These are phyloP conservation scores for Marasmius oreades DNA, from an alignment of 1,284 basidiomycete genomes.

Conservation along the genomic window DNA sequence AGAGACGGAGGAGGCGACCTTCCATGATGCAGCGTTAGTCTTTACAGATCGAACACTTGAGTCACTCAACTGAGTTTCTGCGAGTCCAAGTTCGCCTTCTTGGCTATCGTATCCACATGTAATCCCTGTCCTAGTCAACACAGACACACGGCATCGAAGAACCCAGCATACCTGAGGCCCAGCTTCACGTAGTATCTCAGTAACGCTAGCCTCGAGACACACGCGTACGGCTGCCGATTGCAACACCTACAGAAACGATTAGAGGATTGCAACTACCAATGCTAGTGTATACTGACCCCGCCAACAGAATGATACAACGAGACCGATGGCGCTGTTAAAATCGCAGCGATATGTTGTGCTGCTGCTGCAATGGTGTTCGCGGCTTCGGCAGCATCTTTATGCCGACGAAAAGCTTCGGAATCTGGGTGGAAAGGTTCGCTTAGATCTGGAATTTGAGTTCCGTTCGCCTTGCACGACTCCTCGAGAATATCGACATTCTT, in stretches of 20 bases:
- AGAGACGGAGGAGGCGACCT: conserved; percentile 24
- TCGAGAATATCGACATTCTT: conserved; percentile 20
- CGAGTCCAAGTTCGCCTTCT: conserved; percentile 17
- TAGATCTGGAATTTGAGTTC: conserved; percentile 21
- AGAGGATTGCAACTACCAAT: conserved; percentile 3
- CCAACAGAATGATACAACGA: conserved; percentile 24
- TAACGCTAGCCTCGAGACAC: conserved; percentile 28
- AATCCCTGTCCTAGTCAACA: conserved; percentile 15
- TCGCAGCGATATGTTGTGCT: conserved; percentile 33
- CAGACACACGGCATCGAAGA: background rate
- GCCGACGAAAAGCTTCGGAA: conserved; percentile 26
- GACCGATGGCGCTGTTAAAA: conserved; percentile 27
- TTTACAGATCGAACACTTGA: background rate
- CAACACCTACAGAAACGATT: conserved; percentile 8
- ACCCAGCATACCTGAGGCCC: conserved; percentile 24
- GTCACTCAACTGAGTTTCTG: conserved; percentile 23
- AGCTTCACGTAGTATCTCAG: conserved; percentile 33
- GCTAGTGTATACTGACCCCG: conserved; percentile 23
- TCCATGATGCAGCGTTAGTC: no score
- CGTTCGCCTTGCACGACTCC: conserved; percentile 16
- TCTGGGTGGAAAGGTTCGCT: conserved; percentile 24
- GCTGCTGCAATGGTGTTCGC: conserved; percentile 32
- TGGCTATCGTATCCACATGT: conserved; percentile 25
- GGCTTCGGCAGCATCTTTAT: conserved; percentile 27
- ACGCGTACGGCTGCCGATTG: conserved; percentile 23